Evolutionary conservation across 1,284 basidiomycete genomes (phyloP), one percentile per base, ranked within the genome.

Genomic region (Fomes fomentarius): DNA sequence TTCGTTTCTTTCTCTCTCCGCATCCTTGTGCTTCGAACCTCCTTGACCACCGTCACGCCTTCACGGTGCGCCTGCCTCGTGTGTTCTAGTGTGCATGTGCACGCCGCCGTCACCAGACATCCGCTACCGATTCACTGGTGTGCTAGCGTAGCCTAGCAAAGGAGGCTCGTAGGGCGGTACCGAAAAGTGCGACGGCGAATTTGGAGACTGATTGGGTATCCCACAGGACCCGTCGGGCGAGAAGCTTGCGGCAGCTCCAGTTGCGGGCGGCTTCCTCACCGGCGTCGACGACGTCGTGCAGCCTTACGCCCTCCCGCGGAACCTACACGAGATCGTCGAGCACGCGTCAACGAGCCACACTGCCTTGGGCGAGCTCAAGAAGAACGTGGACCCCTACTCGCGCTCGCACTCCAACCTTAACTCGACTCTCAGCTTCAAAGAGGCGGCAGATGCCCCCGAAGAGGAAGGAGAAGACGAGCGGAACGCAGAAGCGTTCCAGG

Each of bases 231-330:
- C 58, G 45, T 63, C 64, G 12, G 57, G 54, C 3, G 68, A 70
- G 56, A 69, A 70, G 62, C 74, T 75, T 24, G 15, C 24, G 33
- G 28, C 34, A 17, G 45, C 28, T 19, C 7, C 28, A 6, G 21
- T 53, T 9, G 58, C 52, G 22, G 86, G 85, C 22, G 88, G 84
- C 19, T 91, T 87, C 70, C 75, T 89, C 28, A 78, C 79, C 28
- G 83, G 74, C n/a, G 86, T 82, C n/a, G 87, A 87, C 64, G 83
- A 83, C 57, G 84, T 92, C 52, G 86, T 92, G 2, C 75, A 86
- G 67, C 80, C 82, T 2, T 92, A 83, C 67, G 78, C 80, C 56
- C 73, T 93, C 21, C 90, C 89, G 1, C 83, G 82, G 58, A 78
- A 82, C 61, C 75, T 77, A 28, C 76, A 78, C 60, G 68, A 74